These are phyloP conservation scores for Rauvolfia tetraphylla DNA, from an alignment of 257 asterid genomes.

Conservation along the genomic window DNA sequence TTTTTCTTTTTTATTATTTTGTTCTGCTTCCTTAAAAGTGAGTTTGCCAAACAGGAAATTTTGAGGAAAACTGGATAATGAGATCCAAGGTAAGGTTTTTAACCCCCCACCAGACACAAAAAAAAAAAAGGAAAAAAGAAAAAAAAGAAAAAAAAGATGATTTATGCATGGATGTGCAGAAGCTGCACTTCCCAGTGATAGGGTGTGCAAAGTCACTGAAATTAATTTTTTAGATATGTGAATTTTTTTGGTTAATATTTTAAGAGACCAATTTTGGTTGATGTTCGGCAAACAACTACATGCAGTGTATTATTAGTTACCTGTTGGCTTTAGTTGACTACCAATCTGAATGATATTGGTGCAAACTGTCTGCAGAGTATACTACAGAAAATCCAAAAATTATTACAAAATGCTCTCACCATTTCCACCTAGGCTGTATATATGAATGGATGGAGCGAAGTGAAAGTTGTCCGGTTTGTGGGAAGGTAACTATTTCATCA, in stretches of 20 bases:
- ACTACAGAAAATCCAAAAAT: conserved; percentile 84
- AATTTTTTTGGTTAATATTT: background rate
- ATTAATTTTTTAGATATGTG: background rate
- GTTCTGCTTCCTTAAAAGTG: conserved; percentile 1
- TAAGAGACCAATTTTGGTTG: background rate
- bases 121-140: no score
- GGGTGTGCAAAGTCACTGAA: background rate
- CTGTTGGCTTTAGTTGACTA: background rate
- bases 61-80: background rate
- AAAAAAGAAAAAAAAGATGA: no score
- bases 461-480: conserved; percentile 92
- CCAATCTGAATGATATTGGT: conserved; percentile 11
- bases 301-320: background rate
- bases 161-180: background rate
- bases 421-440: conserved; percentile 96
- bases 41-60: background rate
- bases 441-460: conserved; percentile 99
- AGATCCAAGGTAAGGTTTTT: background rate
- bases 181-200: background rate
- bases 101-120: no score
- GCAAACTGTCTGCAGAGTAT: conserved; percentile 55
- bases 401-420: conserved; percentile 75
- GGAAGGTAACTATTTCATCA: conserved; percentile 50
- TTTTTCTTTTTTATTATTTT: background rate
- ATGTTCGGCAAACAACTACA: background rate